These are phyloP conservation scores for Mallotus nudiflorus DNA, from an alignment of 345 rosid species.

Conservation along the genomic window DNA sequence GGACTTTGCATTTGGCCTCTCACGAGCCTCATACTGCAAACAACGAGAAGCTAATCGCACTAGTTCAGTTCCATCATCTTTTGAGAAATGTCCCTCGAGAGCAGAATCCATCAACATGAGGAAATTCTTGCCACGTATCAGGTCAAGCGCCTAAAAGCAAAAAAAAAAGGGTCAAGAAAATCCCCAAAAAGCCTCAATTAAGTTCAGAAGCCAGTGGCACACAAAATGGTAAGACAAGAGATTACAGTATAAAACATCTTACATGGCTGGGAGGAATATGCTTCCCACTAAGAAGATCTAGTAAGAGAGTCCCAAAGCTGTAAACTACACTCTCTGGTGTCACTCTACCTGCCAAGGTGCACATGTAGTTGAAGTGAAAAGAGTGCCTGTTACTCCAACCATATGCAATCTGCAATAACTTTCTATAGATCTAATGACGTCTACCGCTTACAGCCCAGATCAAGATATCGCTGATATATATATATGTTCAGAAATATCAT, in stretches of 20 bases:
- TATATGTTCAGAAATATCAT: too few species aligned
- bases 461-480: too few species aligned
- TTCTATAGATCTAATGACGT: too few species aligned
- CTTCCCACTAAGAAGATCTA: constrained; percentile 95
- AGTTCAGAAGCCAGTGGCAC: too few species aligned
- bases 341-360: constrained; percentile 69
- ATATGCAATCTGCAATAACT: too few species aligned
- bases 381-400: too few species aligned
- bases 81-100: constrained; percentile 88
- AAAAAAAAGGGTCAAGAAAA: background rate
- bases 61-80: constrained; percentile 92
- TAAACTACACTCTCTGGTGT: constrained; percentile 87
- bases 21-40: constrained; percentile 87
- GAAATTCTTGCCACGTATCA: constrained; percentile 87
- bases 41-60: constrained; percentile 87
- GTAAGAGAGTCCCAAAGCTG: constrained; percentile 93
- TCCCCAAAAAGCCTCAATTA: background rate
- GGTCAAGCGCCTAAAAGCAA: constrained; percentile 78
- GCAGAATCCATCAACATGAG: constrained; percentile 96
- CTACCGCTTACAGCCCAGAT: too few species aligned
- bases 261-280: constrained; percentile 99
- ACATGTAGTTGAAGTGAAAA: background rate
- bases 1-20: constrained; percentile 89
- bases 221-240: too few species aligned
- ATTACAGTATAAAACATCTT: too few species aligned